Evolutionary conservation across 495 filamentous ascomycete genomes (phyloP).

Genomic region (Thermothielavioides terrestris): DNA sequence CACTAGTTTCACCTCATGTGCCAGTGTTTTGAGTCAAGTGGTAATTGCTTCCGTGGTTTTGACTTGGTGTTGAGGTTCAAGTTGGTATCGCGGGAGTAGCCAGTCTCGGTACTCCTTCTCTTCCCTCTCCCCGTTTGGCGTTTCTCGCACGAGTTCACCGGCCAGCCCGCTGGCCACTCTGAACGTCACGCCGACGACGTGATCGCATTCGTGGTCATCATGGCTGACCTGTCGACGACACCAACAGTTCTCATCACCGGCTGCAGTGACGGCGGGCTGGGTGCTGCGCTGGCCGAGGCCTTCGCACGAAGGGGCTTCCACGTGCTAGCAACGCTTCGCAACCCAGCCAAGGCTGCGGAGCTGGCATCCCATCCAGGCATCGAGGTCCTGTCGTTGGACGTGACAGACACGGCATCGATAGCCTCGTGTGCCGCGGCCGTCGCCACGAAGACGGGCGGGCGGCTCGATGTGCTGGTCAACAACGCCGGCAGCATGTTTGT

Average conservation of each 20-base stretch:
- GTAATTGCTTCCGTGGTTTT: not conserved
- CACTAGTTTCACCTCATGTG: not conserved
- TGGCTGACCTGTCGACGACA: not conserved
- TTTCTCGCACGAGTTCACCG: no score
- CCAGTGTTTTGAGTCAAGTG: not conserved
- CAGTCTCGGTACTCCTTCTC: no score
- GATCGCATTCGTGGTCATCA: not conserved
- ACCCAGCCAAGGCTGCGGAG: constrained; percentile 31
- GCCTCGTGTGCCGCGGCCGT: constrained; percentile 20
- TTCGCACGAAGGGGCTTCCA: constrained; percentile 41
- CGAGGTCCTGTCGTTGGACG: constrained; percentile 40
- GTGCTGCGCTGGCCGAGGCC: constrained; percentile 41
- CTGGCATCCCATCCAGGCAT: constrained; percentile 22
- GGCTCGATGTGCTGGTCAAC: constrained; percentile 47
- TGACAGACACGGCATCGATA: constrained; percentile 35
- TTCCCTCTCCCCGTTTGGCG: no score
- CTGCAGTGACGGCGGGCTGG: constrained; percentile 46
- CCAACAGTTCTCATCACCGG: constrained; percentile 34
- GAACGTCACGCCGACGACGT: no score
- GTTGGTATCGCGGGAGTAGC: not conserved
- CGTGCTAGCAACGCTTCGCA: constrained; percentile 50
- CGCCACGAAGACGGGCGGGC: constrained; percentile 22
- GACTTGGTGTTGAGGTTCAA: not conserved
- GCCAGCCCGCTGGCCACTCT: no score
- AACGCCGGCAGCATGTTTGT: constrained; percentile 42